phyloP scores from a whole-genome alignment of 1,284 basidiomycete genomes.

The Phylloporus sp. region DNA sequence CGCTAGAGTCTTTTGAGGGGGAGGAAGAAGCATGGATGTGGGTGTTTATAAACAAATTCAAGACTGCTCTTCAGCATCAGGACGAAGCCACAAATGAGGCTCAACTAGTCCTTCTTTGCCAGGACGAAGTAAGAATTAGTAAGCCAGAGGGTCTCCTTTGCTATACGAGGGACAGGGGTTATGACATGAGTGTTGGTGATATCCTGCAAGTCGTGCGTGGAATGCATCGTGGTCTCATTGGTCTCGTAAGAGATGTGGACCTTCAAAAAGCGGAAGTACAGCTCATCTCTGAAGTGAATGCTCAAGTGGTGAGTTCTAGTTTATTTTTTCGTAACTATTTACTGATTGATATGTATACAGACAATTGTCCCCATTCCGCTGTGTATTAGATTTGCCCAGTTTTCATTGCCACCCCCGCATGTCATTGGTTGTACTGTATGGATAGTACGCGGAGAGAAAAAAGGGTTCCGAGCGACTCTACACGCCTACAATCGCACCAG shows the following conservation, averaged over 20 bases:
- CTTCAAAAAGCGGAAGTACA: background rate
- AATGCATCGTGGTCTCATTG: background rate
- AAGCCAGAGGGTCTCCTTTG: background rate
- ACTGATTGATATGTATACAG: background rate
- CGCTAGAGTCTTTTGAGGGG: background rate
- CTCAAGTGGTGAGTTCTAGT: background rate
- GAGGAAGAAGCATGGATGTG: background rate
- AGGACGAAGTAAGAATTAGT: background rate
- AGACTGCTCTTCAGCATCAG: background rate
- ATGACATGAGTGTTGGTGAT: background rate
- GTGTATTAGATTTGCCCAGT: background rate
- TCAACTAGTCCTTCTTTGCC: background rate
- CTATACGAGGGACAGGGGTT: background rate
- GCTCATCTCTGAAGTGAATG: background rate
- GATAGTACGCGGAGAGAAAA: background rate
- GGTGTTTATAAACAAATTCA: background rate
- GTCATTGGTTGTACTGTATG: background rate
- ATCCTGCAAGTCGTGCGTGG: background rate
- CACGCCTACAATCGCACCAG: background rate
- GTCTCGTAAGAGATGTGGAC: background rate
- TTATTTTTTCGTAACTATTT: background rate
- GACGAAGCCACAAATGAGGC: background rate
- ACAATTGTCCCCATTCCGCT: background rate
- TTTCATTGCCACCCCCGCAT: background rate
- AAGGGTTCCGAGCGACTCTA: background rate